Evolutionary conservation across 2,329 filamentous ascomycete species (phyloP), one percentile per base, ranked within the genome.

Genomic region (Nothomitra cinnamomea): DNA sequence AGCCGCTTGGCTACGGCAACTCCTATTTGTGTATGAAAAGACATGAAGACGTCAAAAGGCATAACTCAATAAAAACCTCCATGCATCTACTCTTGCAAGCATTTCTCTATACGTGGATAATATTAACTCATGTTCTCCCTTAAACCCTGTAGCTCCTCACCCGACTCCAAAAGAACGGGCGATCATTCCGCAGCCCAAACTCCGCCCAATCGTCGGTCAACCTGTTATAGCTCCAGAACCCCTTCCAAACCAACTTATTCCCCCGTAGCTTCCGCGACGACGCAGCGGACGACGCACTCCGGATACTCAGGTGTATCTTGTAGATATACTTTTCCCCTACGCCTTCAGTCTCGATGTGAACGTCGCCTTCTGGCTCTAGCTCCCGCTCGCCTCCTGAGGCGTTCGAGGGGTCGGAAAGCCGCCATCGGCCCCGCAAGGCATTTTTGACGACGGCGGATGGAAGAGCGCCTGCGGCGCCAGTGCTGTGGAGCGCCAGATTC

Each of bases 121-220:
- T n/a, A n/a, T n/a, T n/a, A n/a, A n/a, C n/a, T n/a, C n/a, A n/a
- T n/a, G n/a, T n/a, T 32, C 28, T 32, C 10, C 8, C 32, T 43
- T 24, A 42, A 15, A 38, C 17, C 15, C 72, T 74, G 69, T 75
- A 82, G 42, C 78, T 79, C 62, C 70, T 77, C 3, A 83, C 79
- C 41, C 79, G 64, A 59, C 74, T 75, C 69, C 78, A 83, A 56
- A 78, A 78, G 62, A 75, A 82, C 1, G 76, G 67, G 56, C 72
- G 68, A 64, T 82, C 77, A 61, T 83, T 79, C 62, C 75, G 76
- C 60, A 82, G 61, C 1, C 70, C 71, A 67, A 96, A 96, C 68
- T 86, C 83, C 2, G 75, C 86, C 85, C 86, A 92, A 67, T 95
- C 89, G 64, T 94, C 88, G 6, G 87, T 94, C 62, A 94, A 67